These are phyloP conservation scores for Aspergillus amoenus DNA, from an alignment of 2,329 filamentous ascomycete species.

Conservation along the genomic window DNA sequence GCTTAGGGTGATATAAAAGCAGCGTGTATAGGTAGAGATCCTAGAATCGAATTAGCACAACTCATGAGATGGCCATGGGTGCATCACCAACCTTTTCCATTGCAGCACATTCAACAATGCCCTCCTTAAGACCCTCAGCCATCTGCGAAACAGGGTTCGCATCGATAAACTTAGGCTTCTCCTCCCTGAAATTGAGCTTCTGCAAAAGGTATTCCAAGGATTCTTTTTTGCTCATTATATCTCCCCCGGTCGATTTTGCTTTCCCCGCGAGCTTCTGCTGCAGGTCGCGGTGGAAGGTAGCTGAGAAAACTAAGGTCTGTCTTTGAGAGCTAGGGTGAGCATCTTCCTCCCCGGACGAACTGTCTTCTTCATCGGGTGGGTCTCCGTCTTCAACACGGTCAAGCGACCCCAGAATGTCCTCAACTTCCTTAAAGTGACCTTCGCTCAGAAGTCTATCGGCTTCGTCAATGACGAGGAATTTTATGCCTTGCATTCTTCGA, in stretches of 20 bases:
- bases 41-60: constrained; percentile 37
- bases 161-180: constrained; percentile 86
- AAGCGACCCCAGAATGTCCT: constrained; percentile 79
- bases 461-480: constrained; percentile 88
- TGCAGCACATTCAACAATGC: constrained; percentile 84
- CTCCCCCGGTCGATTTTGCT: constrained; percentile 55
- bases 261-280: constrained; percentile 89
- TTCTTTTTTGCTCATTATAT: constrained; percentile 70
- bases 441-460: constrained; percentile 89
- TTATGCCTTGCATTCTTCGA: constrained; percentile 67
- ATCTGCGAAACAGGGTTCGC: constrained; percentile 87
- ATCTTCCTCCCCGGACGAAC: constrained; percentile 37
- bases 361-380: constrained; percentile 27
- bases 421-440: constrained; percentile 91
- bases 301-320: constrained; percentile 94
- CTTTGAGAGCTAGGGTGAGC: constrained; percentile 43
- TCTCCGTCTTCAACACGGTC: constrained; percentile 60
- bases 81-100: constrained; percentile 73
- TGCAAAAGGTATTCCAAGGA: constrained; percentile 91
- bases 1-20: constrained; percentile 75
- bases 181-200: constrained; percentile 82
- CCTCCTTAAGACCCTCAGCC: constrained; percentile 81
- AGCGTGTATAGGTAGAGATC: constrained; percentile 92
- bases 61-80: neutral
- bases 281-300: constrained; percentile 87